Base-by-base conservation (phyloP, 2,329 filamentous ascomycete species). In the Botrytis squamosa region DNA sequence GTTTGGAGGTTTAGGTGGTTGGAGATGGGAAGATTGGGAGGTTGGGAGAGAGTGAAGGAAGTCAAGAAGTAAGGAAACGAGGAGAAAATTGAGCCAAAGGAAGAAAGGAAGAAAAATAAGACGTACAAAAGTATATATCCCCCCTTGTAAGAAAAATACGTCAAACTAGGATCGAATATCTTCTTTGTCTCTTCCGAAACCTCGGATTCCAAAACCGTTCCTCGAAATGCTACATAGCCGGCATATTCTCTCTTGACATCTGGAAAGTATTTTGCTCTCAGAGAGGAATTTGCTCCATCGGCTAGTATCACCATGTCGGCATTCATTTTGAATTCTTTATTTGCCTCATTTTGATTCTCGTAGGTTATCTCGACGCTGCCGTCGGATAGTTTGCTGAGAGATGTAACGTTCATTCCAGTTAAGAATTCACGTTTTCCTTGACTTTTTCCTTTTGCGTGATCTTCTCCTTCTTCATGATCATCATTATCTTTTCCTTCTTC, bases 131-230 rank as follows among this genome's bases (percentile, higher is more conserved):
- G 79, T 73, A 84, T 83, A 74, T 85, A 83, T 8, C 78, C 79
- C 8, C 77, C 76, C 72, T 84, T 82, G 77, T 76, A 75, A 84
- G 83, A 78, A 81, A 81, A 85, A 78, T 83, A 85, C 9, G 82
- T 84, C 73, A 85, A 84, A 3, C 81, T 78, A 36, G 83, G 79
- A 69, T 77, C 76, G 68, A 85, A 83, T 0, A 80, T 80, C 25
- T 80, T 78, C 57, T 77, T 80, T 10, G 83, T 77, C 7, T 80
- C 75, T 33, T 80, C 79, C 40, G 81, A 82, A 6, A 82, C 81
- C 52, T 83, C 81, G n/a, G 75, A 71, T 75, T 86, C 84, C 4
- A 74, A 77, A 4, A 85, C 77, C 0, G 83, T 85, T 2, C 84
- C 85, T 16, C 85, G 79, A 40, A 84, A 81, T 2, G 70, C 74